Percentiles rank a stretch among this genome's conserved stretches.
phyloP scores from a whole-genome alignment of 257 asterid genomes.

The Forsythia suspensa region DNA sequence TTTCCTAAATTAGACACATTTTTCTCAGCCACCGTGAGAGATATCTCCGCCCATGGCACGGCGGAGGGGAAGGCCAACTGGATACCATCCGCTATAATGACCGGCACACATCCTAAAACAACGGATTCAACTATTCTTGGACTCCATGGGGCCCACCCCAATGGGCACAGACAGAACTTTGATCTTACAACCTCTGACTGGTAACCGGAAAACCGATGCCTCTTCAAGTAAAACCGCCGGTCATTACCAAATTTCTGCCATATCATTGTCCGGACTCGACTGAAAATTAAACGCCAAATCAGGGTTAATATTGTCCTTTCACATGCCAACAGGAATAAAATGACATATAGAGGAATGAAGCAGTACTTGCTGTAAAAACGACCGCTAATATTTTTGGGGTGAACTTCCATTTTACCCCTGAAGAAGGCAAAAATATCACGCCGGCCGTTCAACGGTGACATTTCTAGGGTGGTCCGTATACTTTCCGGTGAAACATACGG shows the following conservation, averaged over 20 bases:
- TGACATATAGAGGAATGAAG: constrained; percentile 19
- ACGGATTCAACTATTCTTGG: constrained; percentile 89
- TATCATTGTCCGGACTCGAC: constrained; percentile 56
- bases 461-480: constrained; percentile 47
- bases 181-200: constrained; percentile 74
- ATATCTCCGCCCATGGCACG: constrained; percentile 76
- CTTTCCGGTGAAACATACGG: constrained; percentile 74
- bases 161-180: constrained; percentile 72
- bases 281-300: constrained; percentile 18
- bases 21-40: constrained; percentile 71
- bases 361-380: constrained; percentile 78
- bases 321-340: background rate
- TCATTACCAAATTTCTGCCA: constrained; percentile 57
- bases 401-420: constrained; percentile 90
- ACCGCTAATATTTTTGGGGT: constrained; percentile 88
- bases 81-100: constrained; percentile 79
- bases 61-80: constrained; percentile 66
- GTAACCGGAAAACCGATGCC: constrained; percentile 70
- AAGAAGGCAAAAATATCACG: constrained; percentile 78
- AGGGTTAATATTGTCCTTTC: background rate
- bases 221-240: constrained; percentile 60
- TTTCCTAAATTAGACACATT: constrained; percentile 63
- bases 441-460: constrained; percentile 39
- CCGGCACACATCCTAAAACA: constrained; percentile 83
- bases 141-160: constrained; percentile 99